Base-by-base conservation (phyloP, 306 rosid genomes). In the Fagus sylvatica region DNA sequence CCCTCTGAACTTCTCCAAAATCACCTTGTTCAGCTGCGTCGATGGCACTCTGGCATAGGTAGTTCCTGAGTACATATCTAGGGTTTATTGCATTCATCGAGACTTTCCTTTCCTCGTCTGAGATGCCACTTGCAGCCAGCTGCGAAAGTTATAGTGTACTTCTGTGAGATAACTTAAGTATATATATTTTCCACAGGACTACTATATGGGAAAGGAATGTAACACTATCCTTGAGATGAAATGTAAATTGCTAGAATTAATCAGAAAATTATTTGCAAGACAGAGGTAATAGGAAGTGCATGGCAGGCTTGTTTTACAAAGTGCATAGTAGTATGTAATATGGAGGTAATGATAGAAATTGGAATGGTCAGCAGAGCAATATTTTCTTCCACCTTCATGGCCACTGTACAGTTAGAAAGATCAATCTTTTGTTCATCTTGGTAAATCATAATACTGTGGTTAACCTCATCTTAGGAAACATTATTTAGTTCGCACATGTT, bases 21-120 rank as follows among this genome's bases (percentile, higher is more conserved):
- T 96, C 98, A 70, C 99, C 99, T 19, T 86, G 87, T 85, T 96
- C 98, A 7, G 99, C 99, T 4, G 96, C 98, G 56, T 96, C 99
- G 30, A 93, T 96, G 51, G 99, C 99, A 70, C 88, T 87, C 89
- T 96, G 99, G 85, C 99, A 96, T 3, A 96, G 91, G 79, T 96
- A 96, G 88, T 93, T 96, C 87, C 99, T 82, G 59, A 96, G 91
- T 72, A 93, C 76, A 79, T 90, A 96, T 81, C 88, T 96, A 22
- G 99, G 99, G 84, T 96, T 96, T 85, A 93, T 94, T 46, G 78
- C 85, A 75, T 93, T 53, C 99, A 96, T 96, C 1, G 90, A 79
- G 34, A 60, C 85, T 89, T 91, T 96, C 81, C 98, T 88, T 87
- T 96, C 89, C 49, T 87, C 98, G 33, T 96, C 91, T 10, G 99